phyloP scores from a whole-genome alignment of 2,329 filamentous ascomycete genomes.

The Alternaria sp. region DNA sequence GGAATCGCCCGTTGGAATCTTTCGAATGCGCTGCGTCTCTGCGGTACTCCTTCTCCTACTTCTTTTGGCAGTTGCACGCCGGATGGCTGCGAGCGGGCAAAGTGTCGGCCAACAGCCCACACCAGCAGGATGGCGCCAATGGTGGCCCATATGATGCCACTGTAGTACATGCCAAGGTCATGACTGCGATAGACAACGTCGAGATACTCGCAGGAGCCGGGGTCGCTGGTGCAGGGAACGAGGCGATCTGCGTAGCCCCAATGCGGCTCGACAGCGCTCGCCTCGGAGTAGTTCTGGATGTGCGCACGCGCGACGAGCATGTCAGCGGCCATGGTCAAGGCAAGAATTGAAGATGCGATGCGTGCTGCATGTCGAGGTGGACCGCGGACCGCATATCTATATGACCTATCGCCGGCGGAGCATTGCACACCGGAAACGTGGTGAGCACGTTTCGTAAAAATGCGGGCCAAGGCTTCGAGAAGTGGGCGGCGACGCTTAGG shows the following conservation, averaged over 20 bases:
- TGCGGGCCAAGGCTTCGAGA: not conserved
- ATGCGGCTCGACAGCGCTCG: conserved; percentile 52
- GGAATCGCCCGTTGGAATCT: conserved; percentile 46
- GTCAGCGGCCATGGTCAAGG: conserved; percentile 26
- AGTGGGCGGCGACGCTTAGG: not conserved
- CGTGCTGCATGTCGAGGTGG: not conserved
- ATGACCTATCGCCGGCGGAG: conserved; percentile 7
- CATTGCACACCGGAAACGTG: not conserved
- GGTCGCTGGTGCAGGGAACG: conserved; percentile 64
- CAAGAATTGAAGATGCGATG: conserved; percentile 15
- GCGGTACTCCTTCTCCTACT: conserved; percentile 27
- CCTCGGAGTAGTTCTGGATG: conserved; percentile 56
- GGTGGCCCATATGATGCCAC: conserved; percentile 63
- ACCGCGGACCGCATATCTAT: conserved; percentile 14
- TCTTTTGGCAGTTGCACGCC: conserved; percentile 31
- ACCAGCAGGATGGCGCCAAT: conserved; percentile 57
- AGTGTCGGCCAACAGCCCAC: conserved; percentile 49
- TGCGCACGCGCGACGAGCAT: conserved; percentile 29
- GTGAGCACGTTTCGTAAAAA: conserved; percentile 15
- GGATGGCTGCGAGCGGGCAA: conserved; percentile 33
- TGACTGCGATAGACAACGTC: conserved; percentile 62
- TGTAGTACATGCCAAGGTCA: conserved; percentile 62
- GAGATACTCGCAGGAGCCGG: conserved; percentile 64
- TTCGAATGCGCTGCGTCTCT: conserved; percentile 30
- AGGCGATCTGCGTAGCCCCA: conserved; percentile 64